phyloP scores from a whole-genome alignment of 2,329 filamentous ascomycete genomes.

The Daldinia sp. region DNA sequence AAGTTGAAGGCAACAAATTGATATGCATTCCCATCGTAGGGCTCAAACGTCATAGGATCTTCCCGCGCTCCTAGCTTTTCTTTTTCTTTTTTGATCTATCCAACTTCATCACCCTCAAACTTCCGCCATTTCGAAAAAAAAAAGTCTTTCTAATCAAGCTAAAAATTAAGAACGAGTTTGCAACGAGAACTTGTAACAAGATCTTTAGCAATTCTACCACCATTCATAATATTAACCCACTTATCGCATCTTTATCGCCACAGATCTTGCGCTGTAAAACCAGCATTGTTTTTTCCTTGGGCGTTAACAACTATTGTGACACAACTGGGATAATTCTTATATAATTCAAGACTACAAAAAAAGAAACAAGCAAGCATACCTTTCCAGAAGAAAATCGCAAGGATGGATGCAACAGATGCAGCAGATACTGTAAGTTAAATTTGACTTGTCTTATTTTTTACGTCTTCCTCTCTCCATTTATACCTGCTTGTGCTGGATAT shows the following conservation, averaged over 20 bases:
- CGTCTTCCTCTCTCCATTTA: constrained; percentile 3
- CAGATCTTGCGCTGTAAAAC: constrained; percentile 16
- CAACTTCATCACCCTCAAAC: constrained; percentile 22
- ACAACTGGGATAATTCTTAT: constrained; percentile 17
- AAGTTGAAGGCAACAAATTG: constrained; percentile 26
- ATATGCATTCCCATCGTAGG: constrained; percentile 15
- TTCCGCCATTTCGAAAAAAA: constrained; percentile 6
- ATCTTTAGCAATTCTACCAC: constrained; percentile 2
- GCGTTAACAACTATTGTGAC: constrained; percentile 16
- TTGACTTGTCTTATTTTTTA: constrained; percentile 23
- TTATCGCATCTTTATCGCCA: constrained; percentile 17
- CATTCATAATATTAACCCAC: constrained; percentile 23
- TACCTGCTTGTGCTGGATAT: neutral
- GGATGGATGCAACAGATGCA: constrained; percentile 29
- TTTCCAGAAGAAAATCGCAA: constrained; percentile 9
- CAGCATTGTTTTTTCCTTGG: constrained; percentile 12
- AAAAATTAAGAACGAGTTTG: constrained; percentile 8
- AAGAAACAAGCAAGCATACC: constrained; percentile 11
- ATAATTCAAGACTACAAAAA: constrained; percentile 6
- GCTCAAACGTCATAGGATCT: constrained; percentile 32
- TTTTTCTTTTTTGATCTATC: constrained; percentile 15
- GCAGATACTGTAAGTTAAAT: constrained; percentile 29
- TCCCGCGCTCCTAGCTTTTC: constrained; percentile 9
- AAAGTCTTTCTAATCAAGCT: constrained; percentile 10
- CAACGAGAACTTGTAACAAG: too few relatives aligned